Evolutionary conservation across 768 basidiomycete species (phyloP).

Genomic region (Rhodotorula babjevae): DNA sequence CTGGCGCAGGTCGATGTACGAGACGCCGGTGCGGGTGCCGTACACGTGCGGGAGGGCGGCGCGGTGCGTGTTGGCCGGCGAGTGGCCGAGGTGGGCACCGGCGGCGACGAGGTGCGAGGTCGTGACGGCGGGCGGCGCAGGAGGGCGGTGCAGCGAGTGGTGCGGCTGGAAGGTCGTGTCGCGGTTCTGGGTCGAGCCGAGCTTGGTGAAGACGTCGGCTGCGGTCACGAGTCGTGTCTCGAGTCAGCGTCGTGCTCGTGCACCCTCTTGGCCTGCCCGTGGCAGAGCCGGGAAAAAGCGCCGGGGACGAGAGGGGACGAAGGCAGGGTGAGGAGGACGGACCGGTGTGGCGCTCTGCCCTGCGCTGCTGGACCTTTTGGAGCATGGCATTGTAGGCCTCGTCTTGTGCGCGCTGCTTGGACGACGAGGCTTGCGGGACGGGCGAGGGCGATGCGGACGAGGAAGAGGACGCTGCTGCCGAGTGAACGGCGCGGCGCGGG

Average conservation of each 20-base stretch:
- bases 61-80: constrained; percentile 70
- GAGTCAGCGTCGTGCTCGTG: too few relatives aligned
- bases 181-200: constrained; percentile 72
- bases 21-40: constrained; percentile 80
- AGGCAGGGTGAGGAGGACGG: background rate
- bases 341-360: constrained; percentile 25
- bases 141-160: constrained; percentile 62
- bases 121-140: constrained; percentile 61
- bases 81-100: constrained; percentile 90
- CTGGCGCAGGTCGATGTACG: constrained; percentile 82
- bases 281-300: background rate
- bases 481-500: background rate
- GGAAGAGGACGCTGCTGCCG: constrained; percentile 4
- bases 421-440: background rate
- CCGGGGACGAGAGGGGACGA: background rate
- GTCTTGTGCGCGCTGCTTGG: constrained; percentile 17
- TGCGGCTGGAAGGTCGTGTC: constrained; percentile 69
- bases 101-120: constrained; percentile 85
- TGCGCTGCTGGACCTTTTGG: constrained; percentile 28
- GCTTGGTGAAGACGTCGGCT: constrained; percentile 44
- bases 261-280: background rate
- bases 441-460: background rate
- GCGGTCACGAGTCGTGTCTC: background rate
- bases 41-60: constrained; percentile 89
- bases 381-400: constrained; percentile 9